phyloP scores from a whole-genome alignment of 257 asterid species.

The Primulina eburnea region DNA sequence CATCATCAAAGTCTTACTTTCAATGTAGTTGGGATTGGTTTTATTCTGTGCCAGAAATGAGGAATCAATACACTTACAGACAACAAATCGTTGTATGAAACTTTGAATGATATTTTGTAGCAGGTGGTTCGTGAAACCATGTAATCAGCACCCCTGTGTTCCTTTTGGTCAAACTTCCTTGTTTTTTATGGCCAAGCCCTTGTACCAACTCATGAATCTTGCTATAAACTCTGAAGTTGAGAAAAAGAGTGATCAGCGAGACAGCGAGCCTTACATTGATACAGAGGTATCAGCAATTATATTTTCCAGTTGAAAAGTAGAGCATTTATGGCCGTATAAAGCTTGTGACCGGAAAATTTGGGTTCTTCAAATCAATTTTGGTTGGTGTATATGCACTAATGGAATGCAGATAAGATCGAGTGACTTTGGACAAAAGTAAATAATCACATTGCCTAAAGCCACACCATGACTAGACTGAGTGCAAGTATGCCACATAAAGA shows the following conservation, averaged over 20 bases:
- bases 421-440: background rate
- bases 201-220: conserved; percentile 61
- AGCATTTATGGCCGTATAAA: background rate
- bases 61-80: conserved; percentile 21
- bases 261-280: background rate
- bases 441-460: background rate
- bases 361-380: background rate
- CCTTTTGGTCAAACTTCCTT: conserved; percentile 24
- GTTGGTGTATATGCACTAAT: background rate
- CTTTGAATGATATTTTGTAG: conserved; percentile 20
- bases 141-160: conserved; percentile 5
- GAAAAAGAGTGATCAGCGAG: conserved; percentile 12
- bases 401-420: background rate
- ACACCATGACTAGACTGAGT: background rate
- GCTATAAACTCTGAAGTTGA: conserved; percentile 60
- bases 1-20: background rate
- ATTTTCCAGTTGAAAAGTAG: conserved; percentile 2
- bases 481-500: background rate
- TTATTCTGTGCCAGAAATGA: conserved; percentile 1
- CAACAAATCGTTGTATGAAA: conserved; percentile 23
- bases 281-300: conserved; percentile 13
- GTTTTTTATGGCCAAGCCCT: conserved; percentile 37
- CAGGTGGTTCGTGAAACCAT: conserved; percentile 18
- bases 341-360: background rate
- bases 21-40: background rate